Base-by-base conservation (phyloP, 2,329 filamentous ascomycete genomes). In the Huntiella omanensis region DNA sequence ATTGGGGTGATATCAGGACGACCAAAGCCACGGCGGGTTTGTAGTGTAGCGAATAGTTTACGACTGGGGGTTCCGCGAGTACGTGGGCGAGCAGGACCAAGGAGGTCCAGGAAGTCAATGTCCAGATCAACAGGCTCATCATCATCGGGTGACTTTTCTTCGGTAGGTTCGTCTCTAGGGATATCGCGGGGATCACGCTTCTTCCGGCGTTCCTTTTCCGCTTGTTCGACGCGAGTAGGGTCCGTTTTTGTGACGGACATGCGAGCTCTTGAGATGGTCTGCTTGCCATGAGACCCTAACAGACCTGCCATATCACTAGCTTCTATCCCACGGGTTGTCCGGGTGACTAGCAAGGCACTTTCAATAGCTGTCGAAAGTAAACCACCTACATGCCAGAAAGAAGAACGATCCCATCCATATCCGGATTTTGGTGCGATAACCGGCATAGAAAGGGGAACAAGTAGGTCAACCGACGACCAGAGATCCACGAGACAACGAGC, bases 381-480 rank as follows among this genome's bases (percentile, higher is more conserved):
- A 2, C 81, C 87, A 10, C 84, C 80, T 3, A 74, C 73, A 54
- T 92, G 77, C 91, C 91, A 98, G 47, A 69, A 64, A 0, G 83
- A 91, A 5, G 63, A 60, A 7, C 60, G 53, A 54, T 87, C 73
- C 11, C 91, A 53, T 2, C 61, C 61, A 33, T 43, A 43, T 16
- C 40, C 40, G 6, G 28, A 16, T 12, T 15, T 43, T 7, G 40
- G 40, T 12, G 34, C n/a, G 5, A 12, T 19, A 13, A n/a, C 4
- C 1, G 76, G 72, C 17, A 83, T 62, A 2, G 76, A 67, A 15
- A 95, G 65, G 3, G 88, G 88, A 16, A 92, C 69, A 52, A 92
- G 75, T 32, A 92, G 69, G 5, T 83, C 85, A 1, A 82, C 77
- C 49, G 84, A 75, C 12, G 75, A 67, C 48, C 77, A 75, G 13